Conservation (phyloP, 2,329 filamentous ascomycete species). For the Fusarium liriodendri region DNA sequence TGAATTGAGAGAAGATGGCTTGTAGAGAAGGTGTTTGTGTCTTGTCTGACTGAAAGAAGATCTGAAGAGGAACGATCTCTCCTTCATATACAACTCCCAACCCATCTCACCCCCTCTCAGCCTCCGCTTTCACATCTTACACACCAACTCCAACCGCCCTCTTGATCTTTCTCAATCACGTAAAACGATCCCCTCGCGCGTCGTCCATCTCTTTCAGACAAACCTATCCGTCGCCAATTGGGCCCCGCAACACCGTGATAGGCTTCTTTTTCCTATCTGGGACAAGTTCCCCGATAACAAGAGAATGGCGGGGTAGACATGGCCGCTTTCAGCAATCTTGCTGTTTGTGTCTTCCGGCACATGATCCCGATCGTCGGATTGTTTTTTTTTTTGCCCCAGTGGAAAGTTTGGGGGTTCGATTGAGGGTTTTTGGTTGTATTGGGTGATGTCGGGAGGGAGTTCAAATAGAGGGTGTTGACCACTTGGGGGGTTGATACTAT, state of each 20-base stretch:
- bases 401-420: background rate
- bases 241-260: conserved; percentile 16
- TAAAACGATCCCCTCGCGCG: background rate
- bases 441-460: background rate
- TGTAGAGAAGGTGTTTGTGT: background rate
- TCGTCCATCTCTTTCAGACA: conserved; percentile 26
- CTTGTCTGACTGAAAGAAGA: conserved; percentile 1
- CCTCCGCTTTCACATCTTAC: background rate
- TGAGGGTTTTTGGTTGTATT: background rate
- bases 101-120: background rate
- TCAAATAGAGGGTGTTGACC: conserved; percentile 11
- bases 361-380: background rate
- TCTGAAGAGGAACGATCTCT: conserved; percentile 4
- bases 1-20: background rate
- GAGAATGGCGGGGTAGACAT: conserved; percentile 15
- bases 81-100: conserved; percentile 25
- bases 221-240: background rate
- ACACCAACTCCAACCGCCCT: background rate
- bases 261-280: conserved; percentile 34
- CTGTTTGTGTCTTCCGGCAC: conserved; percentile 12
- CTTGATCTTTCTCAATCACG: background rate
- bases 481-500: background rate
- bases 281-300: conserved; percentile 22
- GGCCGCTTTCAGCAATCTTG: conserved; percentile 25
- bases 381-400: background rate